Conservation (phyloP, 768 basidiomycete species). For the Pilatotrama ljubarskyi region DNA sequence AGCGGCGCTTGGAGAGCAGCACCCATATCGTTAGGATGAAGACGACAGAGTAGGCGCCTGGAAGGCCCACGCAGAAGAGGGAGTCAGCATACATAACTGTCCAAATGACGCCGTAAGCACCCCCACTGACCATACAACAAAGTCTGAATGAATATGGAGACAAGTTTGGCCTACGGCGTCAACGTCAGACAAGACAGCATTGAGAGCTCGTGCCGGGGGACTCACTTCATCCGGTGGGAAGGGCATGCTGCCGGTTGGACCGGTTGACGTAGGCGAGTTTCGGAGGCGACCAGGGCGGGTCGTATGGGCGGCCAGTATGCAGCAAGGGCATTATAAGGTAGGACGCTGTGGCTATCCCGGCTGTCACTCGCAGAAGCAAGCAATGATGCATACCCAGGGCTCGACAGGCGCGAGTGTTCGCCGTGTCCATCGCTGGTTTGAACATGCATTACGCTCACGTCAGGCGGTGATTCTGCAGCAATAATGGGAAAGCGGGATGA, state of each 20-base stretch:
- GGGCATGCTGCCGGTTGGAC: background rate
- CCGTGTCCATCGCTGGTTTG: background rate
- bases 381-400: background rate
- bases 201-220: background rate
- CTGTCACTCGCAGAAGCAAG: background rate
- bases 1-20: background rate
- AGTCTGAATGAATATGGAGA: constrained; percentile 12
- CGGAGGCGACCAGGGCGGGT: background rate
- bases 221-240: constrained; percentile 5
- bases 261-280: background rate
- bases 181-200: background rate
- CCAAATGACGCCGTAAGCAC: too few species aligned
- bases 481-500: too few species aligned
- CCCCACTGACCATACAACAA: background rate
- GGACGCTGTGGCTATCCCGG: background rate
- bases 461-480: too few species aligned
- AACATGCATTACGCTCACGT: too few species aligned
- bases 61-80: background rate
- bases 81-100: background rate
- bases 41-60: constrained; percentile 5
- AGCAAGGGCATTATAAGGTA: background rate
- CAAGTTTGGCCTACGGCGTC: background rate
- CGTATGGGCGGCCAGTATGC: background rate
- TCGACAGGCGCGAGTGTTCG: background rate
- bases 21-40: constrained; percentile 10